A percentile compares a stretch with the other conserved stretches of the same genome.
Evolutionary conservation across 257 asterid species (phyloP).

Genomic region (Coffea eugenioides): DNA sequence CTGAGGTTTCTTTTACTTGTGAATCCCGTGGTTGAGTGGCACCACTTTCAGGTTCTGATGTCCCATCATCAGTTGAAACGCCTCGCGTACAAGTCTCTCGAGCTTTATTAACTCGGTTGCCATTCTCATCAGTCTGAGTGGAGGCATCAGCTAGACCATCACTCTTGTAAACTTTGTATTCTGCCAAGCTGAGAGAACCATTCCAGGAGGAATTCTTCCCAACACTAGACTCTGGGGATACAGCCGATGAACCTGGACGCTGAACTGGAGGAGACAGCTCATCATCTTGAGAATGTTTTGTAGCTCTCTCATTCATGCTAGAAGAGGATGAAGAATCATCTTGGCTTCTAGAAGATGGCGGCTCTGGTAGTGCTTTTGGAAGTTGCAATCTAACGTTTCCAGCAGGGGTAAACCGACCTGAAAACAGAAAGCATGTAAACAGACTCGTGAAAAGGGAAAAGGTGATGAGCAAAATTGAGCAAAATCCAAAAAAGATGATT

Average conservation of each 20-base stretch:
- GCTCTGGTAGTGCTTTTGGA: constrained; percentile 76
- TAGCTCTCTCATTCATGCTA: constrained; percentile 61
- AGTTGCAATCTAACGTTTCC: constrained; percentile 50
- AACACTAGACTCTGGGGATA: constrained; percentile 60
- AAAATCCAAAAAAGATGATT: not conserved
- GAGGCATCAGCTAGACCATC: constrained; percentile 86
- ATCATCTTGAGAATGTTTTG: constrained; percentile 71
- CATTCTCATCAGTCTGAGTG: constrained; percentile 84
- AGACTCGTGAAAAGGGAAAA: not conserved
- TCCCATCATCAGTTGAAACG: constrained; percentile 70
- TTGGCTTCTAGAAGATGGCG: constrained; percentile 77
- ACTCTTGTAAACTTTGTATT: constrained; percentile 72
- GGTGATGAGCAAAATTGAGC: not conserved
- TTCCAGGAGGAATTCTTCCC: constrained; percentile 70
- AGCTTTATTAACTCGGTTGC: constrained; percentile 29
- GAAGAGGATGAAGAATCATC: constrained; percentile 89
- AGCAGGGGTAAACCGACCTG: constrained; percentile 74
- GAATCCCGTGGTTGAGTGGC: constrained; percentile 31
- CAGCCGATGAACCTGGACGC: constrained; percentile 51
- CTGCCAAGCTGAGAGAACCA: constrained; percentile 68
- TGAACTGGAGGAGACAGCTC: constrained; percentile 65
- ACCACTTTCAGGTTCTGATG: constrained; percentile 35
- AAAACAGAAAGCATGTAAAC: constrained; percentile 8
- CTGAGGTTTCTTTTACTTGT: constrained; percentile 44
- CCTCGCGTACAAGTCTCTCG: constrained; percentile 64